Conservation (phyloP, 2,329 filamentous ascomycete species). For the Colletotrichum eleusines region DNA sequence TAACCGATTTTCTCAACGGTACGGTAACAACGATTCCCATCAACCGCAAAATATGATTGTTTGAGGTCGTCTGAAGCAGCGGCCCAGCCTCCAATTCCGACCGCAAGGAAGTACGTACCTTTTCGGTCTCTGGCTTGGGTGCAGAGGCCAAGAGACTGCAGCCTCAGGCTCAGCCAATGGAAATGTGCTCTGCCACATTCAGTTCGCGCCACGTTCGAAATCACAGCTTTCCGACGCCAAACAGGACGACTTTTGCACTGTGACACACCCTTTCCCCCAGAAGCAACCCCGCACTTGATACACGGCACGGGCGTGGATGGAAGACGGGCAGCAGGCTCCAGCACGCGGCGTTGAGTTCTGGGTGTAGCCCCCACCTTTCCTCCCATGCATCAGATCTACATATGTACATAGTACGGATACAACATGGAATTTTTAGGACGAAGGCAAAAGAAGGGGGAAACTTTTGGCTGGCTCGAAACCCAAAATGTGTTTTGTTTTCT, state of each 20-base stretch:
- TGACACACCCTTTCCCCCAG: neutral
- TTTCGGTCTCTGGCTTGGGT: neutral
- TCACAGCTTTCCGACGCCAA: conserved; percentile 21
- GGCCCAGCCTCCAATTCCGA: conserved; percentile 6
- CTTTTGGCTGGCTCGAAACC: neutral
- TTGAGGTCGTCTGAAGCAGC: conserved; percentile 21
- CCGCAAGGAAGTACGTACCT: conserved; percentile 15
- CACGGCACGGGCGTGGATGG: conserved; percentile 21
- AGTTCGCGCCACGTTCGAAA: conserved; percentile 15
- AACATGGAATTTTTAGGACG: conserved; percentile 7
- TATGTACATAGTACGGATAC: too few relatives aligned
- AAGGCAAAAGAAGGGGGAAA: neutral
- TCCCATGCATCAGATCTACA: conserved; percentile 13
- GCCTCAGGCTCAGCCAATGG: conserved; percentile 12
- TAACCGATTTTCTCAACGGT: neutral
- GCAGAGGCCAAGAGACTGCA: neutral
- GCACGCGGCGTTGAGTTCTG: neutral
- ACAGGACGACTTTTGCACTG: neutral
- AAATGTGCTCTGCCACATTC: neutral
- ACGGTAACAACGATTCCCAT: neutral
- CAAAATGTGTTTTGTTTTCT: neutral
- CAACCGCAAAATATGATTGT: conserved; percentile 1
- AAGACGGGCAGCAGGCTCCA: neutral
- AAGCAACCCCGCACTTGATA: conserved; percentile 20
- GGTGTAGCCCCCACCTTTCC: neutral